Percentiles rank a stretch among this genome's conserved stretches.
Conservation (phyloP, 2,329 filamentous ascomycete species). For the Aspergillus jensenii region DNA sequence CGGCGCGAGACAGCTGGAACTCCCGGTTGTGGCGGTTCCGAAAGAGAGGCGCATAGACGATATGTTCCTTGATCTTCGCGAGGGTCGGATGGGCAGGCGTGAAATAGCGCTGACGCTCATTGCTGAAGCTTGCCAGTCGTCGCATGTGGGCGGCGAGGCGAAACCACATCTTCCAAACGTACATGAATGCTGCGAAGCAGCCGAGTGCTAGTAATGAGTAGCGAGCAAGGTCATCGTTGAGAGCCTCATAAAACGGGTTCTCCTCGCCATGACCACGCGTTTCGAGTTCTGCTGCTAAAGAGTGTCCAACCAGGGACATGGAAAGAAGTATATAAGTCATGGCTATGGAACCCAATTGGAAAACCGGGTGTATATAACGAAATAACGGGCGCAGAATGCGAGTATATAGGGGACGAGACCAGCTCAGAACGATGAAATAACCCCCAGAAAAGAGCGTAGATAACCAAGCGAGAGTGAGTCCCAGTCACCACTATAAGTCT, state of each 20-base stretch:
- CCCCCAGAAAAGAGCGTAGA: slow-evolving; percentile 1
- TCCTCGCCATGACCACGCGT: slow-evolving; percentile 22
- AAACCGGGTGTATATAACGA: neutral
- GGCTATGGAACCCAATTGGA: slow-evolving; percentile 1
- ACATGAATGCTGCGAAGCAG: slow-evolving; percentile 61
- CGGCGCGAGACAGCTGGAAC: slow-evolving; percentile 42
- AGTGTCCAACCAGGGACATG: slow-evolving; percentile 30
- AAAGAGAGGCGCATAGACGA: slow-evolving; percentile 52
- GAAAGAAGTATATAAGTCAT: slow-evolving; percentile 25
- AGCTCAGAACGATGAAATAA: slow-evolving; percentile 23
- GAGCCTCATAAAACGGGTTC: slow-evolving; percentile 26
- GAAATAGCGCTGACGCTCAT: slow-evolving; percentile 79
- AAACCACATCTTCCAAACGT: slow-evolving; percentile 65
- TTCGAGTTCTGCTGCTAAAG: slow-evolving; percentile 26
- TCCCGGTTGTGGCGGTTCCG: slow-evolving; percentile 46
- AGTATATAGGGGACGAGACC: slow-evolving; percentile 27
- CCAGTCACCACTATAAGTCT: neutral
- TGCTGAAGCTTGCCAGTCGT: slow-evolving; percentile 72
- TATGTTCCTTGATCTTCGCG: slow-evolving; percentile 68
- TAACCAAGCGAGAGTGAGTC: neutral
- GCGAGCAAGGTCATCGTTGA: slow-evolving; percentile 58
- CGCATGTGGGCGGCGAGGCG: slow-evolving; percentile 68
- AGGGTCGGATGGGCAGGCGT: slow-evolving; percentile 56
- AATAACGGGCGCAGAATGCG: neutral
- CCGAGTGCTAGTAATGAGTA: slow-evolving; percentile 66